Percentiles rank a stretch among this genome's conserved stretches.
Conservation (phyloP, 2,329 filamentous ascomycete genomes). For the Parastagonospora nodorum region DNA sequence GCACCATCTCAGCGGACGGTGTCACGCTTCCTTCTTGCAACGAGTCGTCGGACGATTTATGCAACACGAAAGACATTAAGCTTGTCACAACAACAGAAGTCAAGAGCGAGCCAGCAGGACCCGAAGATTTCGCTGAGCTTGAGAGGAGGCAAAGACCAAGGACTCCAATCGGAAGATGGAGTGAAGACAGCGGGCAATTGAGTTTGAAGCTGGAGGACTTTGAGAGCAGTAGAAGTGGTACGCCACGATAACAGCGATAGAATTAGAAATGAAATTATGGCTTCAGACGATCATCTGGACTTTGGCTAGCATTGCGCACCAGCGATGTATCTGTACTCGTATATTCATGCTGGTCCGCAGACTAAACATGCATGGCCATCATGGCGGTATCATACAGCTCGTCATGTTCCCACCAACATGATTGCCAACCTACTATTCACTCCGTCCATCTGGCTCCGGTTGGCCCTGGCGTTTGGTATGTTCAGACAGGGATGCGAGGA, state of each 20-base stretch:
- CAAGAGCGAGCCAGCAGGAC: conserved; percentile 37
- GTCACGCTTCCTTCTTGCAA: conserved; percentile 21
- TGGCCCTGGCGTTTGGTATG: no score
- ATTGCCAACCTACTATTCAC: no score
- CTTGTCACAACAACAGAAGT: conserved; percentile 43
- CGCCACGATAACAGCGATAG: conserved; percentile 7
- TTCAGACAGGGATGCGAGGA: no score
- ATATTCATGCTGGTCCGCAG: no score
- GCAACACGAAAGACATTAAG: conserved; percentile 38
- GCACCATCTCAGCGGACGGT: conserved; percentile 46
- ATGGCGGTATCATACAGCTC: no score
- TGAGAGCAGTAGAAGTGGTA: conserved; percentile 7
- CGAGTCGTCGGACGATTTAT: conserved; percentile 37
- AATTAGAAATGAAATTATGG: neutral
- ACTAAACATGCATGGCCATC: no score
- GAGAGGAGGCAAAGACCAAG: conserved; percentile 30
- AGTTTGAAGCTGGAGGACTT: conserved; percentile 14
- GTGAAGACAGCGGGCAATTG: conserved; percentile 32
- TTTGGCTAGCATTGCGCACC: no score
- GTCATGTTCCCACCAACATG: no score
- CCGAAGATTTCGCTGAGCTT: conserved; percentile 42
- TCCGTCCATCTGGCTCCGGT: no score
- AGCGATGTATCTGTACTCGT: no score
- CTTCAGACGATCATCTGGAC: no score
- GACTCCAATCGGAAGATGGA: conserved; percentile 39